Evolutionary conservation across 768 basidiomycete genomes (phyloP).

Genomic region (Trametes punicea): DNA sequence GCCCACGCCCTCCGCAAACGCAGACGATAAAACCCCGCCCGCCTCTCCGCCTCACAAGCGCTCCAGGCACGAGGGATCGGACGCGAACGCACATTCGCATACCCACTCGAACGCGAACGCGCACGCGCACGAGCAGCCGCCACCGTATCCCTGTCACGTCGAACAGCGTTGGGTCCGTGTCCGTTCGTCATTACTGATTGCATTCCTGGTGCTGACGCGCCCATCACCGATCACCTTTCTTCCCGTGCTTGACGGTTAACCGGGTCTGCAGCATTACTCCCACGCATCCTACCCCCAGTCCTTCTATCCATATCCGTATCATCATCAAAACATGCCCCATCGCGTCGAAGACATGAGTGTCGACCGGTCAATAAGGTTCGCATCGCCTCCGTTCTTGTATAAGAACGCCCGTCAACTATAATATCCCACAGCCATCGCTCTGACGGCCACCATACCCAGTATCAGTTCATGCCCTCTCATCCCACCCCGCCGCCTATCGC

Average conservation of each 20-base stretch:
- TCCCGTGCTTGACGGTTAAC: neutral
- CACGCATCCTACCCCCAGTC: slow-evolving; percentile 16
- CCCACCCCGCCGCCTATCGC: slow-evolving; percentile 50
- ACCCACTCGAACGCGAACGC: neutral
- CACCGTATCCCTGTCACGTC: slow-evolving; percentile 15
- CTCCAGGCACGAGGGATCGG: slow-evolving; percentile 6
- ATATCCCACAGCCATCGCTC: slow-evolving; percentile 29
- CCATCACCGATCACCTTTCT: slow-evolving; percentile 17
- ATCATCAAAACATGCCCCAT: slow-evolving; percentile 44
- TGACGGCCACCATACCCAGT: slow-evolving; percentile 38
- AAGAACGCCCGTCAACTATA: slow-evolving; percentile 19
- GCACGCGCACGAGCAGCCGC: neutral
- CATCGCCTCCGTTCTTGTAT: slow-evolving; percentile 32
- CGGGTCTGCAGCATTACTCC: slow-evolving; percentile 17
- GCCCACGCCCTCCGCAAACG: neutral
- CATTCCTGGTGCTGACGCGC: slow-evolving; percentile 12
- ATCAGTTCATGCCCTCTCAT: slow-evolving; percentile 33
- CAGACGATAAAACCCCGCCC: slow-evolving; percentile 1
- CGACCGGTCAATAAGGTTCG: slow-evolving; percentile 30
- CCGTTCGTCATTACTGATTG: slow-evolving; percentile 13
- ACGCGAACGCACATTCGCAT: neutral
- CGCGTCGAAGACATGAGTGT: slow-evolving; percentile 40
- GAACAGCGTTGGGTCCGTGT: slow-evolving; percentile 24
- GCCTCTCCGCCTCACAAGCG: slow-evolving; percentile 17
- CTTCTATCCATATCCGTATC: slow-evolving; percentile 24